Evolutionary conservation across 257 asterid species (phyloP), one percentile per base, ranked within the genome.

Genomic region (Solanum verrucosum): DNA sequence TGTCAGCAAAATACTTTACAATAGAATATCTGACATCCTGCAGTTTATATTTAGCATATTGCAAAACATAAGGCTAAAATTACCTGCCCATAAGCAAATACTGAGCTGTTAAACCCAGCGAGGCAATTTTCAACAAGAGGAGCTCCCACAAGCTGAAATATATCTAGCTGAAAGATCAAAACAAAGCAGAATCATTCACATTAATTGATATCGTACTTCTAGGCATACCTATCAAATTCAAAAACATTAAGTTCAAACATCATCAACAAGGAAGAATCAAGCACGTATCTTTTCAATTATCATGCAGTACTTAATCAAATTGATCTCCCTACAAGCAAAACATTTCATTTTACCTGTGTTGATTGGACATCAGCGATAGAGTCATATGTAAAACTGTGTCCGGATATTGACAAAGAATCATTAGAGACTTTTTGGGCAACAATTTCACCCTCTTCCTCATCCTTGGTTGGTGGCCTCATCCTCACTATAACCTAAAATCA

Each of bases 21-120:
- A 49, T 74, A 88, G 75, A 87, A 87, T 27, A 79, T 78, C 52
- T 7, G 6, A 27, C 14, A 79, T 16, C n/a, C 16, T 81, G 85
- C 27, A 49, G 42, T 46, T 27, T 4, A 46, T 29, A 81, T 49
- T 82, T 49, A 82, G 86, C 70, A 82, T 49, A 82, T 31, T 52
- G 25, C 44, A 82, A 27, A 82, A 29, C 6, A 49, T 18, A 52
- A 49, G 44, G 70, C 72, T 71, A 44, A 75, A 70, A 4, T 35
- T 89, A 97, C 99, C 98, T 97, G 99, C 60, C 99, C 99, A 42
- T 95, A 96, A 14, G 99, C 99, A 93, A 97, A 97, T 87, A 95
- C 99, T 2, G 99, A 97, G 92, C 99, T 96, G 90, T 96, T 97
- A 85, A 97, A 97, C n/a, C 99, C 99, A 87, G 98, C 94, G 16